phyloP scores from a whole-genome alignment of 805 yeast genomes.

The Lachancea waltii region DNA sequence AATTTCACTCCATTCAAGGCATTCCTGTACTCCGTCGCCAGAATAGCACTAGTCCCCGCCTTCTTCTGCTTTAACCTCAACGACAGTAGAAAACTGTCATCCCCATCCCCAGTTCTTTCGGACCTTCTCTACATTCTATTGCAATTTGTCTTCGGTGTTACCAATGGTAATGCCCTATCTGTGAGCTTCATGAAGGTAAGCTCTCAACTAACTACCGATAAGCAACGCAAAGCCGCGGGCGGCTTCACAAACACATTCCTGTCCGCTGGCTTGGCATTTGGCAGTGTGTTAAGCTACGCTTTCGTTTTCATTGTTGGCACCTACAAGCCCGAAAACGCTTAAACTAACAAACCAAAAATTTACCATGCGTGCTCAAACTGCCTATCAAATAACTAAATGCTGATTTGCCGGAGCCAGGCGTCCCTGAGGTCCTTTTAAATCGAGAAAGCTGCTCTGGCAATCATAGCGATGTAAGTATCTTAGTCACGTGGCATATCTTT shows the following conservation, averaged over 20 bases:
- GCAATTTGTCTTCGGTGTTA: constrained; percentile 75
- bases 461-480: too few relatives aligned
- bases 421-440: too few relatives aligned
- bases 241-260: constrained; percentile 82
- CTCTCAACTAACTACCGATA: constrained; percentile 48
- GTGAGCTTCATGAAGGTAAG: constrained; percentile 75
- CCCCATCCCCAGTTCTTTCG: constrained; percentile 34
- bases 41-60: constrained; percentile 62
- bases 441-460: too few relatives aligned
- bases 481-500: not conserved
- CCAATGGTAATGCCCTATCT: constrained; percentile 82
- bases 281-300: constrained; percentile 69
- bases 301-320: constrained; percentile 37
- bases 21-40: constrained; percentile 46
- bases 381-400: not conserved
- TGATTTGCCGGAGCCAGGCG: too few relatives aligned
- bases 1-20: constrained; percentile 31
- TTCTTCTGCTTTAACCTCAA: constrained; percentile 62
- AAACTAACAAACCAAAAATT: not conserved
- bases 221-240: constrained; percentile 86
- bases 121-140: constrained; percentile 62
- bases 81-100: constrained; percentile 32
- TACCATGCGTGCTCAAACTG: not conserved
- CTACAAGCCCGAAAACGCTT: not conserved
- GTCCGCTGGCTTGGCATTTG: constrained; percentile 70